A percentile compares a stretch with the other conserved stretches of the same genome.
phyloP scores from a whole-genome alignment of 2,329 filamentous ascomycete species.

The Neofusicoccum cordaticola region DNA sequence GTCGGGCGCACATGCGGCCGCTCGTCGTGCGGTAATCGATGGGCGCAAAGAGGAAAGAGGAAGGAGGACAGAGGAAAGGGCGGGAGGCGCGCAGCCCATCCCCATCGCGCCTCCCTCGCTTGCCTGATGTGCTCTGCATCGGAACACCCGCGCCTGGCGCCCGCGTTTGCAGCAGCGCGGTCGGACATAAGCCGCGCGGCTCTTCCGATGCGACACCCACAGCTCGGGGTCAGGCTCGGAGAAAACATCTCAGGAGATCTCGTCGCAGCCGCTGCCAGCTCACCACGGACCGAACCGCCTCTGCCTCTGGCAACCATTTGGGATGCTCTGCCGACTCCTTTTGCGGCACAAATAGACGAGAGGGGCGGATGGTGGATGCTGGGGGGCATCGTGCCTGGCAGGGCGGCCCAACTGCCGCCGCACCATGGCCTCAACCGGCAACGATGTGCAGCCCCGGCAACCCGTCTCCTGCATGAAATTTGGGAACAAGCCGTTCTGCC shows the following conservation, averaged over 20 bases:
- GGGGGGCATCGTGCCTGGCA: background rate
- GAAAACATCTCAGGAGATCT: background rate
- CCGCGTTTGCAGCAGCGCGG: no score
- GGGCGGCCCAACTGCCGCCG: background rate
- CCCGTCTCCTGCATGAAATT: conserved; percentile 2
- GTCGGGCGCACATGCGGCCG: background rate
- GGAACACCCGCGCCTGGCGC: no score
- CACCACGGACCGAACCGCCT: background rate
- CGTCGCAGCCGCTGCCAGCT: background rate
- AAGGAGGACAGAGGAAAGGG: no score
- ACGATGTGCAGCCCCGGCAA: background rate
- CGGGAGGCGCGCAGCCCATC: no score
- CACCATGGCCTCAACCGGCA: background rate
- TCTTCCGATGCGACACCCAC: no score
- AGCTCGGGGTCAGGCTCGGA: background rate
- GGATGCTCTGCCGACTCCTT: conserved; percentile 20
- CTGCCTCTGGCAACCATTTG: background rate
- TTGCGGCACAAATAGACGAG: conserved; percentile 29
- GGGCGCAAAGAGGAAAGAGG: no score
- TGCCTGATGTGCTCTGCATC: no score
- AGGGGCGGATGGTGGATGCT: conserved; percentile 20
- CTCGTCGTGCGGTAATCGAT: background rate
- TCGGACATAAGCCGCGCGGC: background rate
- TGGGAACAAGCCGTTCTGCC: background rate
- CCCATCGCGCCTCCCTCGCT: no score